These are phyloP conservation scores for Casaregolazyma lundiana DNA, from an alignment of 1,139 yeast species.

Conservation along the genomic window DNA sequence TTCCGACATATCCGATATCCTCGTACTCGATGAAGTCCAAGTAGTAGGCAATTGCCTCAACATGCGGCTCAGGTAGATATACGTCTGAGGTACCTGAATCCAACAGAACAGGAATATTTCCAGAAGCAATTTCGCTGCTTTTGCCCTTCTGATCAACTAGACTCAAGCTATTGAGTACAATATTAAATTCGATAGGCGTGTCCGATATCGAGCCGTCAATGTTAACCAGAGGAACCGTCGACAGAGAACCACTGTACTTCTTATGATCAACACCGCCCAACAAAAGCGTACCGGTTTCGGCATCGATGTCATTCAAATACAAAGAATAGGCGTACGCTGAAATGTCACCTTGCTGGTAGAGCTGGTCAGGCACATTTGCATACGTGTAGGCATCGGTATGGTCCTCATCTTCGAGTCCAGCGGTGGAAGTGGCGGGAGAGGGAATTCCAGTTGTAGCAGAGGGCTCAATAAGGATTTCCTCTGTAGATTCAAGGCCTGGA, in stretches of 20 bases:
- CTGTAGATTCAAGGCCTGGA: conserved; percentile 37
- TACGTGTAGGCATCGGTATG: conserved; percentile 9
- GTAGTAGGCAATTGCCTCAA: conserved; percentile 21
- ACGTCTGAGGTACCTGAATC: conserved; percentile 37
- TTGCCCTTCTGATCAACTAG: conserved; percentile 14
- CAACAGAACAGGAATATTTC: conserved; percentile 24
- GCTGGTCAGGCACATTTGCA: conserved; percentile 28
- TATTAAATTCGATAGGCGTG: conserved; percentile 20
- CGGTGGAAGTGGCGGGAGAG: not conserved
- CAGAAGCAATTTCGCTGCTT: conserved; percentile 11
- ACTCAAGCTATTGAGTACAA: conserved; percentile 13
- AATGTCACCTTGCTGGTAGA: conserved; percentile 47
- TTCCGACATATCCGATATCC: conserved; percentile 18
- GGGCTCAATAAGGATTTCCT: conserved; percentile 30
- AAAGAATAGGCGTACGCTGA: conserved; percentile 49
- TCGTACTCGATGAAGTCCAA: conserved; percentile 22
- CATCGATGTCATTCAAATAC: conserved; percentile 42
- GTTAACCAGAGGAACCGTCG: conserved; percentile 27
- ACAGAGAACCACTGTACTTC: conserved; percentile 44
- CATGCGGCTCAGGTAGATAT: conserved; percentile 26
- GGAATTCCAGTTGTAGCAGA: conserved; percentile 8
- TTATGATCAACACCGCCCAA: conserved; percentile 60
- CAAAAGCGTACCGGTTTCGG: conserved; percentile 43
- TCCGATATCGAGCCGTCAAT: conserved; percentile 11
- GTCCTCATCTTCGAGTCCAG: not conserved